These are phyloP conservation scores for Hyphodiscus hymeniophilus DNA, from an alignment of 495 filamentous ascomycete genomes.

Conservation along the genomic window DNA sequence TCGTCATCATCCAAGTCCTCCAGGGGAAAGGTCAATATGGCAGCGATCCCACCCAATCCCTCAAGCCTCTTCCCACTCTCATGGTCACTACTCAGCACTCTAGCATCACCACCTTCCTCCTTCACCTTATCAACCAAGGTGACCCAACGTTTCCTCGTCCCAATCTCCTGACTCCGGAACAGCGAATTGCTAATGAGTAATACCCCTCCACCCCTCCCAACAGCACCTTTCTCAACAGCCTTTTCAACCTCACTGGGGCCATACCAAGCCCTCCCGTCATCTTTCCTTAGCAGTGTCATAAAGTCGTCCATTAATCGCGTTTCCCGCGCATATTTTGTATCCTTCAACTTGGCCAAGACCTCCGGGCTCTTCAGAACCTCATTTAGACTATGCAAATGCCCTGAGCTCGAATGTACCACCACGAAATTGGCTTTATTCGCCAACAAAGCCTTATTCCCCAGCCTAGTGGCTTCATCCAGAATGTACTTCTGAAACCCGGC, in stretches of 20 bases:
- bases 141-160: slow-evolving; percentile 73
- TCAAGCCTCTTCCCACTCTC: slow-evolving; percentile 89
- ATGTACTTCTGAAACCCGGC: slow-evolving; percentile 74
- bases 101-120: slow-evolving; percentile 78
- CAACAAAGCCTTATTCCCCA: slow-evolving; percentile 53
- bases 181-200: slow-evolving; percentile 78
- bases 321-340: slow-evolving; percentile 83
- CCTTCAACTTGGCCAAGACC: slow-evolving; percentile 63
- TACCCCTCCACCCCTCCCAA: slow-evolving; percentile 75
- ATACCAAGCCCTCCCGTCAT: slow-evolving; percentile 90
- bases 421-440: slow-evolving; percentile 56
- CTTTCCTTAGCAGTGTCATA: slow-evolving; percentile 66
- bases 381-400: slow-evolving; percentile 75
- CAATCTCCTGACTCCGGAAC: slow-evolving; percentile 79
- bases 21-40: slow-evolving; percentile 84
- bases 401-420: slow-evolving; percentile 76
- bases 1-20: slow-evolving; percentile 62
- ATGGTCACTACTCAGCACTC: slow-evolving; percentile 83
- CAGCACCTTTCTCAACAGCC: slow-evolving; percentile 82
- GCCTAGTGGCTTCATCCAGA: slow-evolving; percentile 57
- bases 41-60: slow-evolving; percentile 77
- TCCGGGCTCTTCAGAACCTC: slow-evolving; percentile 76
- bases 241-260: slow-evolving; percentile 77
- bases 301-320: slow-evolving; percentile 83
- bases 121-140: slow-evolving; percentile 84